These are phyloP conservation scores for Nelumbo lutea DNA, from an alignment of 164 flowering plant genomes.

Conservation along the genomic window DNA sequence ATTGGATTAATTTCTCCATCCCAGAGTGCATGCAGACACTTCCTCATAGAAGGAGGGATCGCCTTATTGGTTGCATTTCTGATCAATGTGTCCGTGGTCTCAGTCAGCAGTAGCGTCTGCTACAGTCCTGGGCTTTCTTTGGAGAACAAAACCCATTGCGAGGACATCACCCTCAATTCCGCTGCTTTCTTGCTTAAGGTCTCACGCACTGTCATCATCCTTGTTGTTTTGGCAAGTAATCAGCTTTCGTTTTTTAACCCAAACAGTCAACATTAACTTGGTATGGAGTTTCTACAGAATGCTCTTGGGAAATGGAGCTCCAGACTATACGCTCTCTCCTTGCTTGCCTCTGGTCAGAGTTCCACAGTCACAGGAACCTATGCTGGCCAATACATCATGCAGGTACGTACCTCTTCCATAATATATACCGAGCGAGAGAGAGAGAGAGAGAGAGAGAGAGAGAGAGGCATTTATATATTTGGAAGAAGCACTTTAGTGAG, in stretches of 20 bases:
- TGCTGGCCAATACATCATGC: conserved; percentile 20
- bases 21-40: conserved; percentile 16
- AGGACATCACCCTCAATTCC: conserved; percentile 9
- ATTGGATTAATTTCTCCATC: too few relatives aligned
- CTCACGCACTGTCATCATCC: background rate
- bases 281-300: background rate
- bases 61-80: conserved; percentile 18
- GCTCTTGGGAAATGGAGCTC: conserved; percentile 12
- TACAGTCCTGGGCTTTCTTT: background rate
- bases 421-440: too few relatives aligned
- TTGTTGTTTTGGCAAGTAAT: background rate
- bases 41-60: conserved; percentile 20
- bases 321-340: conserved; percentile 7
- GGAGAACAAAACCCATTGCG: conserved; percentile 4
- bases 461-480: too few relatives aligned
- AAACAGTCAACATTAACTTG: background rate
- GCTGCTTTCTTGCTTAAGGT: conserved; percentile 25
- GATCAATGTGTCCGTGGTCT: conserved; percentile 20
- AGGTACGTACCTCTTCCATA: conserved; percentile 1
- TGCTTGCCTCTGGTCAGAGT: conserved; percentile 20
- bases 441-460: too few relatives aligned
- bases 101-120: conserved; percentile 15
- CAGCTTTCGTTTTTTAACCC: too few relatives aligned
- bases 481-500: too few relatives aligned
- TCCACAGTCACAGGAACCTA: conserved; percentile 15